Percentiles rank a stretch among this genome's conserved stretches.
These are phyloP conservation scores for Solanum megistacrolobum DNA, from an alignment of 257 asterid genomes.

Conservation along the genomic window DNA sequence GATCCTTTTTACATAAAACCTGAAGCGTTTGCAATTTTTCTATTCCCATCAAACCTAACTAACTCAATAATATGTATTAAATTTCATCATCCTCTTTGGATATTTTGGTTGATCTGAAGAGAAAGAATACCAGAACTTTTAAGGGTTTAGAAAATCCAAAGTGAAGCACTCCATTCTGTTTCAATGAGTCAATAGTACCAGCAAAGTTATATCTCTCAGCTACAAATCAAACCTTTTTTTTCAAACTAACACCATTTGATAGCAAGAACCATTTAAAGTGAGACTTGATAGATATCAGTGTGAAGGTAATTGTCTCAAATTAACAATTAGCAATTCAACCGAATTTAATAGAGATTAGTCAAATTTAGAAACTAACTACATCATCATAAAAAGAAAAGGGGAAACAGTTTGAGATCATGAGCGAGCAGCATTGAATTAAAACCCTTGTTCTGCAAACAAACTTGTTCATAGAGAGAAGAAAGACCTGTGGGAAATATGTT, in stretches of 20 bases:
- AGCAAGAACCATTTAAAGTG: background rate
- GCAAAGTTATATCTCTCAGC: background rate
- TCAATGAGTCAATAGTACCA: background rate
- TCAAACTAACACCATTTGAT: background rate
- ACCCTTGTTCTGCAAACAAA: background rate
- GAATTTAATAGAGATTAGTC: background rate
- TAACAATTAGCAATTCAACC: background rate
- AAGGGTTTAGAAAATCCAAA: background rate
- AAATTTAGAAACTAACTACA: background rate
- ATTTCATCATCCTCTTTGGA: background rate
- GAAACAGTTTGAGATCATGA: background rate
- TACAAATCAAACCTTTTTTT: background rate
- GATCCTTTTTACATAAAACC: background rate
- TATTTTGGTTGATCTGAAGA: background rate
- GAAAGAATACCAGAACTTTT: background rate
- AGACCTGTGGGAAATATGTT: conserved; percentile 93
- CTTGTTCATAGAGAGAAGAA: too few species aligned
- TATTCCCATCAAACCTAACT: background rate
- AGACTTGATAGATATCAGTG: background rate
- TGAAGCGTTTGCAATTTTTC: background rate
- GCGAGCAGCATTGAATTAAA: too few species aligned
- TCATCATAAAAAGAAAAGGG: background rate
- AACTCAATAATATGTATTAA: background rate
- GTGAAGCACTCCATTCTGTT: background rate
- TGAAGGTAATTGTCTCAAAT: background rate